Percentiles rank a stretch among this genome's conserved stretches.
Conservation (phyloP, 768 basidiomycete species). For the Rhodotorula babjevae region DNA sequence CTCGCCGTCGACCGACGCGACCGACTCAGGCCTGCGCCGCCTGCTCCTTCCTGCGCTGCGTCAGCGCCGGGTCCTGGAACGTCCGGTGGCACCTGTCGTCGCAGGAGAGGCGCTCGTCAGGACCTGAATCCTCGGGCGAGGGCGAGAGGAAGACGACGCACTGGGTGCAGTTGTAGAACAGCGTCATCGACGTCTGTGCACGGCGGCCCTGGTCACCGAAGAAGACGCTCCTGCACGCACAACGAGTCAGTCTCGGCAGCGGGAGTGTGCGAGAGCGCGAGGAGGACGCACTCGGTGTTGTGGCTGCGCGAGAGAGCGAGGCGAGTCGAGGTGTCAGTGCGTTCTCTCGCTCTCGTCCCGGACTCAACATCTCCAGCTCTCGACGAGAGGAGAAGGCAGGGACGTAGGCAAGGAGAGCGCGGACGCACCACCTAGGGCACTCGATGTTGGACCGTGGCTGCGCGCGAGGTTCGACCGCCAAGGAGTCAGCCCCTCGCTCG, state of each 20-base stretch:
- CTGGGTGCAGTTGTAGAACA: conserved; percentile 71
- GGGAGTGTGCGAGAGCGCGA: not conserved
- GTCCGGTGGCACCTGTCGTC: conserved; percentile 30
- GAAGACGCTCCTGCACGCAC: conserved; percentile 68
- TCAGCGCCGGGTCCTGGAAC: conserved; percentile 29
- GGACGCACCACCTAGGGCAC: conserved; percentile 28
- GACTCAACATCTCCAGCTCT: too few species aligned
- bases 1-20: too few species aligned
- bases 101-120: not conserved
- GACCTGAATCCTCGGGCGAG: too few species aligned
- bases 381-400: too few species aligned
- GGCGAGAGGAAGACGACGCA: not conserved
- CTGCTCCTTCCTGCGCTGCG: not conserved
- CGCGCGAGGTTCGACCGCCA: too few species aligned
- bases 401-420: too few species aligned
- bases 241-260: not conserved
- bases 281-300: conserved; percentile 42
- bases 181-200: conserved; percentile 88
- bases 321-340: not conserved
- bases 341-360: too few species aligned
- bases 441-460: conserved; percentile 29
- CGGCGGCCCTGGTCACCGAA: conserved; percentile 97
- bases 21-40: not conserved
- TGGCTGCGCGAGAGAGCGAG: not conserved
- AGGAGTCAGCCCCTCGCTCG: not conserved